A percentile compares a stretch with the other conserved stretches of the same genome.
phyloP scores from a whole-genome alignment of 2,329 filamentous ascomycete species.

The Emergomyces orientalis region DNA sequence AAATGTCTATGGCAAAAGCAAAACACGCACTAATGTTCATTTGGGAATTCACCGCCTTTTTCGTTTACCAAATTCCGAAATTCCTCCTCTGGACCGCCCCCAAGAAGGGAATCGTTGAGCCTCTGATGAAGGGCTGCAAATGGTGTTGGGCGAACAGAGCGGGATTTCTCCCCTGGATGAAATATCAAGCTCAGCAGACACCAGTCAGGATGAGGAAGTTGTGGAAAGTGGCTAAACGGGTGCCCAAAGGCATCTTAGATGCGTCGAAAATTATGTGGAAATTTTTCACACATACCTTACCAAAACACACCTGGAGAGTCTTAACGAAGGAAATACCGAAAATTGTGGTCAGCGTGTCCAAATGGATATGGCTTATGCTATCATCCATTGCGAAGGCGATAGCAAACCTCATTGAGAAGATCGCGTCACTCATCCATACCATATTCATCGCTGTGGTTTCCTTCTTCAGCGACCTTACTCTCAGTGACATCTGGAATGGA shows the following conservation, averaged over 20 bases:
- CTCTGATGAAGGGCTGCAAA: neutral
- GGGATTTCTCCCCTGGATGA: neutral
- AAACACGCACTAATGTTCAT: neutral
- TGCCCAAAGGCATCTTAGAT: neutral
- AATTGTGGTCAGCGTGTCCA: neutral
- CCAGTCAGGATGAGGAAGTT: neutral
- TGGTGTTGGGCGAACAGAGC: constrained; percentile 6
- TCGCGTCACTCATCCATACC: constrained; percentile 2
- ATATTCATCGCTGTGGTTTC: constrained; percentile 1
- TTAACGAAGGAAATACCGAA: neutral
- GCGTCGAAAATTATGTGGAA: neutral
- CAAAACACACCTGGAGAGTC: constrained; percentile 1
- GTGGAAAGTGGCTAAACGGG: neutral
- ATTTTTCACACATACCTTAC: neutral
- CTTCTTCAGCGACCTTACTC: constrained; percentile 4
- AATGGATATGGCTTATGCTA: neutral
- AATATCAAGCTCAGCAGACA: constrained; percentile 1
- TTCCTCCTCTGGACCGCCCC: constrained; percentile 5
- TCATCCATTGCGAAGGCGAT: neutral
- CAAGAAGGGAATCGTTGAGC: neutral
- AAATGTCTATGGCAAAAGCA: neutral
- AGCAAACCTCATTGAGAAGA: neutral
- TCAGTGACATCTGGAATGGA: constrained; percentile 6
- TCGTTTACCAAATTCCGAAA: constrained; percentile 1
- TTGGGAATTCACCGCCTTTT: neutral